These are phyloP conservation scores for Mycotypha africana DNA, from an alignment of 371 early-diverging fungal species.

Conservation along the genomic window DNA sequence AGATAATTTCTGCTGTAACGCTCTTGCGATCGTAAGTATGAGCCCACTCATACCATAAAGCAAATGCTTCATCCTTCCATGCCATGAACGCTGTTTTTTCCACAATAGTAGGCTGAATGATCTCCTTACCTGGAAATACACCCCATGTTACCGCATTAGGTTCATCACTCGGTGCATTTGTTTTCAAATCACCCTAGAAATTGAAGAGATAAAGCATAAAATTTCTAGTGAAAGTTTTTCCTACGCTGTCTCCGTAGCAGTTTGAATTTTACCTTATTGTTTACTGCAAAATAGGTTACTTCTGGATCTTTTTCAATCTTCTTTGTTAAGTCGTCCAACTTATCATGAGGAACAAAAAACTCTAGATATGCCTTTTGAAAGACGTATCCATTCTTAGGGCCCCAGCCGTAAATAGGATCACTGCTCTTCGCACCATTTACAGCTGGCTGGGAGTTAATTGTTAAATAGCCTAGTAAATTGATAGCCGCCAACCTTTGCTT, in stretches of 20 bases:
- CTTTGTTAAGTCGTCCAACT: slow-evolving; percentile 61
- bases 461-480: slow-evolving; percentile 81
- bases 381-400: slow-evolving; percentile 93
- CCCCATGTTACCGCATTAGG: slow-evolving; percentile 99
- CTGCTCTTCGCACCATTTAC: slow-evolving; percentile 86
- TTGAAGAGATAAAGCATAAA: background rate
- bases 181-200: slow-evolving; percentile 70
- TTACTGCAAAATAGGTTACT: slow-evolving; percentile 91
- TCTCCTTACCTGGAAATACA: slow-evolving; percentile 96
- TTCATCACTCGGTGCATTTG: slow-evolving; percentile 78
- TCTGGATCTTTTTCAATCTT: slow-evolving; percentile 62
- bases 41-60: slow-evolving; percentile 91
- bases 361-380: slow-evolving; percentile 98
- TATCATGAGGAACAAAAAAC: slow-evolving; percentile 82
- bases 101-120: slow-evolving; percentile 95
- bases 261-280: slow-evolving; percentile 42
- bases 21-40: slow-evolving; percentile 65
- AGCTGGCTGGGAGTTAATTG: slow-evolving; percentile 96
- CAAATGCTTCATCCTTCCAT: slow-evolving; percentile 97
- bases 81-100: slow-evolving; percentile 90
- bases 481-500: slow-evolving; percentile 63
- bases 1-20: slow-evolving; percentile 54
- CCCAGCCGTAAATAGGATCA: slow-evolving; percentile 90
- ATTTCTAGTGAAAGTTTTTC: too few relatives aligned
- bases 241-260: too few relatives aligned